A percentile compares a stretch with the other conserved stretches of the same genome.
These are phyloP conservation scores for Aspergillus sp. DNA, from an alignment of 2,329 filamentous ascomycete genomes.

Conservation along the genomic window DNA sequence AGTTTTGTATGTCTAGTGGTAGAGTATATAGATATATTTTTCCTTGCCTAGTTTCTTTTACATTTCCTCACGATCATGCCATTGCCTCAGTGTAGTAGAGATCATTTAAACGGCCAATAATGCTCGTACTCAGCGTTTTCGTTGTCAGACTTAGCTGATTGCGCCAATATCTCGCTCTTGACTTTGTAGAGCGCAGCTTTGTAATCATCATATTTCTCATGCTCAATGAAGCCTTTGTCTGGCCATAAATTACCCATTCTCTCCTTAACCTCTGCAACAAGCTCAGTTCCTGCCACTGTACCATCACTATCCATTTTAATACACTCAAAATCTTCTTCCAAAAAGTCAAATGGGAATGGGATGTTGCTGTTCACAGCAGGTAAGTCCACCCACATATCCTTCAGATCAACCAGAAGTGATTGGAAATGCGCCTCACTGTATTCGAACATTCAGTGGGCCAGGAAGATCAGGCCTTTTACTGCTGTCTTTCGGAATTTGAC, in stretches of 20 bases:
- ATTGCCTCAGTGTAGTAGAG: too few species aligned
- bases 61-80: too few species aligned
- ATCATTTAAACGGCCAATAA: slow-evolving; percentile 24
- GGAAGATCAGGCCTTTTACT: slow-evolving; percentile 23
- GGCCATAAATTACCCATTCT: slow-evolving; percentile 23
- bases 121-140: slow-evolving; percentile 20
- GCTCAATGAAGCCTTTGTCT: slow-evolving; percentile 23
- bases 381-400: slow-evolving; percentile 19
- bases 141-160: slow-evolving; percentile 22
- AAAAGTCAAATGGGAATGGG: slow-evolving; percentile 22
- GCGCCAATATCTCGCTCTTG: slow-evolving; percentile 18
- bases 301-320: slow-evolving; percentile 22
- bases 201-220: slow-evolving; percentile 22
- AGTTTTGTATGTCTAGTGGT: too few species aligned
- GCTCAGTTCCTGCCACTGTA: slow-evolving; percentile 20
- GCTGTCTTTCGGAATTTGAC: slow-evolving; percentile 19
- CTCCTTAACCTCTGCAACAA: slow-evolving; percentile 19
- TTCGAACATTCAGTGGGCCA: slow-evolving; percentile 25
- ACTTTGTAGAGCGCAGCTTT: slow-evolving; percentile 19
- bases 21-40: too few species aligned
- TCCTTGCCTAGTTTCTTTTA: too few species aligned
- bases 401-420: slow-evolving; percentile 24
- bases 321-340: slow-evolving; percentile 15
- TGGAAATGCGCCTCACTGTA: slow-evolving; percentile 26
- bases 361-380: slow-evolving; percentile 11